phyloP scores from a whole-genome alignment of 2,329 filamentous ascomycete species.

The Lasiodiplodia sp. region DNA sequence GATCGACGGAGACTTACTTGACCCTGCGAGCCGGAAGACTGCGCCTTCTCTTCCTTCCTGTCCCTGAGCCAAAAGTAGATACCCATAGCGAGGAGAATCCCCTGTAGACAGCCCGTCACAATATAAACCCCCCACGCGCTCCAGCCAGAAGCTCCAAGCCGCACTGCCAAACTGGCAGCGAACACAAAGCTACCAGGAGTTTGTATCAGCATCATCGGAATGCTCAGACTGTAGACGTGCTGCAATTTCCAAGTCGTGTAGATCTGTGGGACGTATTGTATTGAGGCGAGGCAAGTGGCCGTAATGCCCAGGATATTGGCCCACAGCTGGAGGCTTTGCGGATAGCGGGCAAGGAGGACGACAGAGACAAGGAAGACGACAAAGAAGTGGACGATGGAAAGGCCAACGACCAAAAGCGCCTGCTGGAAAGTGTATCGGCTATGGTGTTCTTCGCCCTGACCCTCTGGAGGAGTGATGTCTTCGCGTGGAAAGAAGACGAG shows the following conservation, averaged over 20 bases:
- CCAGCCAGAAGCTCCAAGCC: slow-evolving; percentile 85
- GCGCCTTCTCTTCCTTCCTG: slow-evolving; percentile 35
- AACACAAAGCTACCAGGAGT: slow-evolving; percentile 93
- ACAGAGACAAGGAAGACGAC: slow-evolving; percentile 70
- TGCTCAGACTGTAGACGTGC: slow-evolving; percentile 88
- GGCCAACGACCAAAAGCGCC: slow-evolving; percentile 75
- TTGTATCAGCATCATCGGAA: slow-evolving; percentile 98
- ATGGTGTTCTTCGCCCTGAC: slow-evolving; percentile 42
- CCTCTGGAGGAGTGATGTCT: slow-evolving; percentile 32
- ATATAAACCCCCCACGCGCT: slow-evolving; percentile 94
- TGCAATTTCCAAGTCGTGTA: slow-evolving; percentile 87
- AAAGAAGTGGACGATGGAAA: slow-evolving; percentile 80
- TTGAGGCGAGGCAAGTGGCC: slow-evolving; percentile 76
- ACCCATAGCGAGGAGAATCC: slow-evolving; percentile 78
- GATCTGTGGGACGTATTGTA: slow-evolving; percentile 96
- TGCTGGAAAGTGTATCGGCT: slow-evolving; percentile 70
- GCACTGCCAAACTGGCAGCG: slow-evolving; percentile 79
- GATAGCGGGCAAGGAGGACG: slow-evolving; percentile 70
- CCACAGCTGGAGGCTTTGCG: slow-evolving; percentile 74
- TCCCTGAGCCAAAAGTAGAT: slow-evolving; percentile 74
- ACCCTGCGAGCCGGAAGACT: neutral
- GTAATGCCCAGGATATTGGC: slow-evolving; percentile 85
- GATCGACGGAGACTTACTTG: neutral
- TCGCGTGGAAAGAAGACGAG: slow-evolving; percentile 81
- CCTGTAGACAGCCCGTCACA: slow-evolving; percentile 85